Conservation (phyloP, 208 protist genomes). For the Leishmania turanica region DNA sequence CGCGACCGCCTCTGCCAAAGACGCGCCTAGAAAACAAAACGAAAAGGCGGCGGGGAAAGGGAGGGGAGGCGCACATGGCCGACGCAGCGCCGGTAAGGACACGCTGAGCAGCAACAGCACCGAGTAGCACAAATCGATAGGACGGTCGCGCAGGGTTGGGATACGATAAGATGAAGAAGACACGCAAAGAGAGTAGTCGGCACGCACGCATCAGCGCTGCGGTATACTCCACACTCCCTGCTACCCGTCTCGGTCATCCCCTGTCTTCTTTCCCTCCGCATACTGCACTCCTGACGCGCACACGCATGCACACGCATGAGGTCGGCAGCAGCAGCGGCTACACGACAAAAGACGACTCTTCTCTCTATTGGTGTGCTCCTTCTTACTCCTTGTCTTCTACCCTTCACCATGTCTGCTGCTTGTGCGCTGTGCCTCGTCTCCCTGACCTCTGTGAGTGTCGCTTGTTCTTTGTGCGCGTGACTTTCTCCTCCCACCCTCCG, state of each 20-base stretch:
- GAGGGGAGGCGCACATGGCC: background rate
- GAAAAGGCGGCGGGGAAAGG: background rate
- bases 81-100: background rate
- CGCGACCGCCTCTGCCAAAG: background rate
- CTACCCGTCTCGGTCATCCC: too few species aligned
- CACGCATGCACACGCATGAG: too few species aligned
- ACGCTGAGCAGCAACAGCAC: background rate
- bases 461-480: too few species aligned
- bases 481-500: too few species aligned
- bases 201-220: background rate
- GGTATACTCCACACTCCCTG: background rate
- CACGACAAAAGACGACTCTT: too few species aligned
- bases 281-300: background rate
- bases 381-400: too few species aligned
- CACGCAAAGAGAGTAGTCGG: background rate
- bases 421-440: too few species aligned
- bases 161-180: background rate
- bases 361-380: too few species aligned
- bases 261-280: background rate
- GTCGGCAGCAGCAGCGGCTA: too few species aligned
- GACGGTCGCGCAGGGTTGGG: background rate
- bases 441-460: too few species aligned
- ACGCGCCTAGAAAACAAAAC: background rate
- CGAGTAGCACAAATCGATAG: background rate
- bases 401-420: too few species aligned